Conservation (phyloP, 108 stramenopile species). For the Phaeodactylum tricornutum region DNA sequence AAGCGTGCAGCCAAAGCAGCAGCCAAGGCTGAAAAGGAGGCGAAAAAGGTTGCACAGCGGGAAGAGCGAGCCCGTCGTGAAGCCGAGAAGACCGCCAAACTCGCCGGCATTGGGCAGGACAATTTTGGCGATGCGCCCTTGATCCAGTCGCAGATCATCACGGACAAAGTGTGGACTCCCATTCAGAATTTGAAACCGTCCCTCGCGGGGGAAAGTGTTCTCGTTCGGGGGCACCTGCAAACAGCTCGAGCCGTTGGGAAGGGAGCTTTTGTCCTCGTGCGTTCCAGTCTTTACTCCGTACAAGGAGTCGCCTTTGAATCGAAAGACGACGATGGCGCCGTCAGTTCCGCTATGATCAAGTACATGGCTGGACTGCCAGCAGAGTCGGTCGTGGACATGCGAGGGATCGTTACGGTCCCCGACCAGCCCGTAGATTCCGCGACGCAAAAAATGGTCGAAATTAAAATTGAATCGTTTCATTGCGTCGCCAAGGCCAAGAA, state of each 20-base stretch:
- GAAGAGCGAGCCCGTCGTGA: conserved; percentile 70
- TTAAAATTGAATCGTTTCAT: conserved; percentile 77
- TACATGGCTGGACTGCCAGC: conserved; percentile 78
- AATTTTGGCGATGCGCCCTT: conserved; percentile 89
- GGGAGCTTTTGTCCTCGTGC: conserved; percentile 89
- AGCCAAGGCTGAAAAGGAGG: conserved; percentile 51
- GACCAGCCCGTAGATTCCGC: conserved; percentile 78
- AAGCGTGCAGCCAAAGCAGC: conserved; percentile 54
- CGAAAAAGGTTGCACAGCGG: conserved; percentile 73
- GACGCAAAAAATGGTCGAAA: conserved; percentile 91
- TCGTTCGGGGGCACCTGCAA: conserved; percentile 87
- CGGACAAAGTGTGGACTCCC: conserved; percentile 57
- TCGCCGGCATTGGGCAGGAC: conserved; percentile 63
- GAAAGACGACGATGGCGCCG: conserved; percentile 27
- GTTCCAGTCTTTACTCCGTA: conserved; percentile 85
- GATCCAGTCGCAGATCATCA: conserved; percentile 59
- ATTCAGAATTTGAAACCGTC: conserved; percentile 65
- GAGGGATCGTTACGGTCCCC: conserved; percentile 71
- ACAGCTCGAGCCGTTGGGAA: conserved; percentile 83
- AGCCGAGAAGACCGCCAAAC: conserved; percentile 69
- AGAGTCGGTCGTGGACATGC: conserved; percentile 94
- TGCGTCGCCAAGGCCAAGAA: conserved; percentile 80
- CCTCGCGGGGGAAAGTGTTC: conserved; percentile 63
- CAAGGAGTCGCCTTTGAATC: conserved; percentile 87
- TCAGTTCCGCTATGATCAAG: conserved; percentile 88